Base-by-base conservation (phyloP, 1,284 basidiomycete genomes). In the Irpex rosettiformis region DNA sequence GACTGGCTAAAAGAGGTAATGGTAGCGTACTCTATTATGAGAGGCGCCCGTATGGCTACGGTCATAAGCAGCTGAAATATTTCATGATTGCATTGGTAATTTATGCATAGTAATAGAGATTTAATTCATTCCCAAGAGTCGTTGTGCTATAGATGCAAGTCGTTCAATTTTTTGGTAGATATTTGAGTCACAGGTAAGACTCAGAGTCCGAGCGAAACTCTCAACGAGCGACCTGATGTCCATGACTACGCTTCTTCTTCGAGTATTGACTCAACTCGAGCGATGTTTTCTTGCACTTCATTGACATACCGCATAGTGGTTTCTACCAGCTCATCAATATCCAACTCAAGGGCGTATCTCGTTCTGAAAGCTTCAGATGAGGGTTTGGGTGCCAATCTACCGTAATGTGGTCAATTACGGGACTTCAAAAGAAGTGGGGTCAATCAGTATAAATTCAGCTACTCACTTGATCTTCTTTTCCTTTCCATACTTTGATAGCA, bases 391-490 rank as follows among this genome's bases (percentile, higher is more conserved):
- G 24, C 13, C 10, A 13, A 24, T 27, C 48, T 51, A 51, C n/a
- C n/a, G n/a, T n/a, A n/a, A n/a, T n/a, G n/a, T n/a, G n/a, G n/a
- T n/a, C n/a, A n/a, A n/a, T n/a, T 16, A 16, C 24, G 24, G 27
- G 27, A 11, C 10, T 3, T 51, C 13, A 51, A 27, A 11, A 51
- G 11, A 11, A 11, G 4, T 51, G 7, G 13, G 6, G 27, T n/a
- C 22, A 27, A 24, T 4, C 22, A 51, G 11, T 2, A 3, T 24
- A 11, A 7, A 16, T 11, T 11, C 13, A 27, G 21, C 6, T 28
- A 51, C 48, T 11, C 27, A 51, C 48, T 51, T 51, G 11, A 25
- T 51, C 48, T 27, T 51, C 48, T 51, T 51, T 7, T 51, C 48
- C 27, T 51, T 28, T 22, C 8, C 24, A 27, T 51, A 51, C 48